Percentiles rank a stretch among this genome's conserved stretches.
These are phyloP conservation scores for Dunaliella salina DNA, from an alignment of 163 green algal species.

Conservation along the genomic window DNA sequence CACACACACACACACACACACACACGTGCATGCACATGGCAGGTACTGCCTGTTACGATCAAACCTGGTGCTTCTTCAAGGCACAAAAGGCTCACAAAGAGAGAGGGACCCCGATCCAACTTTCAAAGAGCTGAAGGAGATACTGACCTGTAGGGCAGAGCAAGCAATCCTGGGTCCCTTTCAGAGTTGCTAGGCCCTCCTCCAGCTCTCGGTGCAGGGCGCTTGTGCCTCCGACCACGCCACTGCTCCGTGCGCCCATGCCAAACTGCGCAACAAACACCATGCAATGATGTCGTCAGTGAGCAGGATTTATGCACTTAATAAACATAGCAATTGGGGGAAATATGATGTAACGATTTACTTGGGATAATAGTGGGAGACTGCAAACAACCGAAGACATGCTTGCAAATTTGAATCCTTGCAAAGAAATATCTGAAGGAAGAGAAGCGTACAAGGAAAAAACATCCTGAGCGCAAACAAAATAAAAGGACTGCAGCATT, in stretches of 20 bases:
- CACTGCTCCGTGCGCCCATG: slow-evolving; percentile 70
- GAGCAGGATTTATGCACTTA: neutral
- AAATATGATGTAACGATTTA: no score
- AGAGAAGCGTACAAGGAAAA: neutral
- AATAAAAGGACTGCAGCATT: no score
- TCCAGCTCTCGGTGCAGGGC: slow-evolving; percentile 72
- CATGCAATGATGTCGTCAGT: neutral
- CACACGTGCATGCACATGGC: no score
- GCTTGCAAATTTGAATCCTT: neutral
- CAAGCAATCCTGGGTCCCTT: slow-evolving; percentile 73
- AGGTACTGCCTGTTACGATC: no score
- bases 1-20: no score
- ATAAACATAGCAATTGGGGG: no score
- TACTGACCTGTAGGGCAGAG: slow-evolving; percentile 73
- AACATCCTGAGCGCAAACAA: no score
- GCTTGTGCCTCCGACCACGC: slow-evolving; percentile 84
- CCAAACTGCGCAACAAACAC: slow-evolving; percentile 38
- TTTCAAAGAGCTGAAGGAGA: no score
- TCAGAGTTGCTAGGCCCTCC: slow-evolving; percentile 67
- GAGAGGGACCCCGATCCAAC: no score
- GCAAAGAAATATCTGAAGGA: neutral
- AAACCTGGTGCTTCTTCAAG: no score
- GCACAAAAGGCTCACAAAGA: no score
- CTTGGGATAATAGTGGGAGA: neutral
- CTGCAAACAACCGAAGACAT: neutral